Percentiles rank a stretch among this genome's conserved stretches.
Evolutionary conservation across 768 basidiomycete species (phyloP).

Genomic region (Neoboletus magnificus): DNA sequence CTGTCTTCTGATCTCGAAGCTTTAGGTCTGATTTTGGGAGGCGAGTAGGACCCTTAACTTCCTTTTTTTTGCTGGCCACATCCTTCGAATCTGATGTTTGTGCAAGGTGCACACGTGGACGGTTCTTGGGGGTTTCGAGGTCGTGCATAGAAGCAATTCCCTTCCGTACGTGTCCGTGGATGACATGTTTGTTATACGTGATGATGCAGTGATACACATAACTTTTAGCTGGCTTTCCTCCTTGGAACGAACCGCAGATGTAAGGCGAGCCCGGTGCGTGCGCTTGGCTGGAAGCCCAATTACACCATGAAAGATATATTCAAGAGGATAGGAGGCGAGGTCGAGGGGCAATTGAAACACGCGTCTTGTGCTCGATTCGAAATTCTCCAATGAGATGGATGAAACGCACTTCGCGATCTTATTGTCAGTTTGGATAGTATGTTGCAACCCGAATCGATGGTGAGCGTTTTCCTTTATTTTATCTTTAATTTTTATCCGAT

Average conservation of each 20-base stretch:
- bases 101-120: no score
- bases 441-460: not conserved
- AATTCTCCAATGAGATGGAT: not conserved
- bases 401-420: not conserved
- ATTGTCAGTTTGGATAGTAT: not conserved
- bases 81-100: no score
- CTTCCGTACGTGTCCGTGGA: constrained; percentile 1
- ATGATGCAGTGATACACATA: not conserved
- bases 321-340: constrained; percentile 18
- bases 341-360: constrained; percentile 19
- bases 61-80: no score
- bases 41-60: no score
- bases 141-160: not conserved
- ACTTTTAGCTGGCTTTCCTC: constrained; percentile 11
- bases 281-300: constrained; percentile 30
- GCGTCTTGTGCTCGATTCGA: not conserved
- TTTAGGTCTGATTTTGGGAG: no score
- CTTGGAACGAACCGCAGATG: constrained; percentile 23
- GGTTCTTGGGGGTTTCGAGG: no score
- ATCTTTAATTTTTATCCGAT: not conserved
- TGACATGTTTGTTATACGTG: not conserved
- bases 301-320: constrained; percentile 29
- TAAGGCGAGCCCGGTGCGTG: constrained; percentile 16
- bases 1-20: no score
- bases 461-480: not conserved